Percentiles rank a stretch among this genome's conserved stretches.
Conservation (phyloP, 306 rosid species). For the Malus sieversii region DNA sequence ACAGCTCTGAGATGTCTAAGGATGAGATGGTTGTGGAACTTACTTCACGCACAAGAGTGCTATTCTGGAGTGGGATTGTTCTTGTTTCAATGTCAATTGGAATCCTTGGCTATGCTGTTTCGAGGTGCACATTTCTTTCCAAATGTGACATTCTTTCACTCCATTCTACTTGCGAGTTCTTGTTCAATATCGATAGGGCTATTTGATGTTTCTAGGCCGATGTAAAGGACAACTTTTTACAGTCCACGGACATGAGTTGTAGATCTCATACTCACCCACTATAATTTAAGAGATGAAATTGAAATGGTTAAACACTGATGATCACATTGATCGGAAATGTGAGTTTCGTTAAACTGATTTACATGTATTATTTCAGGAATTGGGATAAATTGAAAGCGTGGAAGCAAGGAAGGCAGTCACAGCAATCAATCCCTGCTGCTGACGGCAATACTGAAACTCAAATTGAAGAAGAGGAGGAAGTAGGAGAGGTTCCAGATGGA, state of each 20-base stretch:
- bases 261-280: not conserved
- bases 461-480: slow-evolving; percentile 28
- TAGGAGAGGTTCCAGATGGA: slow-evolving; percentile 59
- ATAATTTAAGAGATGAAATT: not conserved
- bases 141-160: not conserved
- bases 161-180: not conserved
- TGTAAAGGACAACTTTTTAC: not conserved
- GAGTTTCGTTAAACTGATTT: no score
- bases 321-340: not conserved
- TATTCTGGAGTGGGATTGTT: slow-evolving; percentile 56
- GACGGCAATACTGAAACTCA: slow-evolving; percentile 21
- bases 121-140: slow-evolving; percentile 35
- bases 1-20: slow-evolving; percentile 70
- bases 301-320: not conserved
- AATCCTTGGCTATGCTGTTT: slow-evolving; percentile 63
- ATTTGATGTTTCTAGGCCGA: not conserved
- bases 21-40: slow-evolving; percentile 73
- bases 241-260: not conserved
- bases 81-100: slow-evolving; percentile 69
- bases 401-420: slow-evolving; percentile 50
- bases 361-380: slow-evolving; percentile 40
- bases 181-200: not conserved
- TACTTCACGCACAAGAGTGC: slow-evolving; percentile 36
- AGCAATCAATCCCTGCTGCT: slow-evolving; percentile 29
- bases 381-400: slow-evolving; percentile 77